phyloP scores from a whole-genome alignment of 192 early-diverging fungal species.

The Coemansia sp. region DNA sequence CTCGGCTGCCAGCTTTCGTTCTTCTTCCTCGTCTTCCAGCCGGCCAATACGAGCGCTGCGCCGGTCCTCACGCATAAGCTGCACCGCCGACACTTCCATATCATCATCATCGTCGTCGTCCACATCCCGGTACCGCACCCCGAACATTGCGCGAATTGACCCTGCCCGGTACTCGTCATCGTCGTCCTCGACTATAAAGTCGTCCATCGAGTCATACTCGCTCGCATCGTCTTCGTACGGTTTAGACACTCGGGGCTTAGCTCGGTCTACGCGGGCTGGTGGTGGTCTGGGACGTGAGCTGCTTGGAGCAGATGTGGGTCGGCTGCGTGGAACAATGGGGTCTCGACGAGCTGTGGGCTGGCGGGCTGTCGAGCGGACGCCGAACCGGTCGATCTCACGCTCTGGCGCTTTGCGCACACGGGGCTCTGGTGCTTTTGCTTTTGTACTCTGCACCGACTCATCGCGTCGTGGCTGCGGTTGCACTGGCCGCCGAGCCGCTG shows the following conservation, averaged over 20 bases:
- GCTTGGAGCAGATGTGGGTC: neutral
- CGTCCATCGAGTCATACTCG: slow-evolving; percentile 53
- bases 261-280: neutral
- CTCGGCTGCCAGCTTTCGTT: slow-evolving; percentile 27
- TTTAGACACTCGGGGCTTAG: neutral
- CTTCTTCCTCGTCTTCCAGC: slow-evolving; percentile 46
- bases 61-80: slow-evolving; percentile 48
- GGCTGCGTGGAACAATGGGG: neutral
- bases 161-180: slow-evolving; percentile 47
- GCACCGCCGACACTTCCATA: slow-evolving; percentile 48
- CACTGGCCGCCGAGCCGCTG: neutral
- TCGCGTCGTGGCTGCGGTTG: neutral
- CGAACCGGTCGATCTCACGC: slow-evolving; percentile 50
- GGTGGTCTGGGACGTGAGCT: neutral
- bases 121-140: slow-evolving; percentile 47
- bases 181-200: slow-evolving; percentile 55
- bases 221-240: slow-evolving; percentile 26
- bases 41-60: slow-evolving; percentile 43
- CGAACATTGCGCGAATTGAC: slow-evolving; percentile 44
- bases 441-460: neutral
- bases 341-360: neutral
- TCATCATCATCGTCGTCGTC: slow-evolving; percentile 50
- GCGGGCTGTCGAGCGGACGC: slow-evolving; percentile 10
- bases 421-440: slow-evolving; percentile 2
- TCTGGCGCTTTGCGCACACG: slow-evolving; percentile 19